phyloP scores from a whole-genome alignment of 768 basidiomycete species.

The Boletales sp. region DNA sequence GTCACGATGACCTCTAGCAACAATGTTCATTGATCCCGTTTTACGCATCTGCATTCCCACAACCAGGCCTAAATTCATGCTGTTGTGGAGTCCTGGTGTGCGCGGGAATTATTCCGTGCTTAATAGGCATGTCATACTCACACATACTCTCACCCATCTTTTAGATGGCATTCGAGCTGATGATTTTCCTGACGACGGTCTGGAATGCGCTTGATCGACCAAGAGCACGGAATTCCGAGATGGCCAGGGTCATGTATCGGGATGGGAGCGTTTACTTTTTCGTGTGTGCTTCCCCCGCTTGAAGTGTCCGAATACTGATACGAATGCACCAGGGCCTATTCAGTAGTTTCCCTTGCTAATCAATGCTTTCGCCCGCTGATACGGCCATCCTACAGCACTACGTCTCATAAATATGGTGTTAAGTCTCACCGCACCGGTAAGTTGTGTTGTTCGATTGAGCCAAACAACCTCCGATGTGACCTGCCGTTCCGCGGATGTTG shows the following conservation, averaged over 20 bases:
- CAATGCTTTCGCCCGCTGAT: not conserved
- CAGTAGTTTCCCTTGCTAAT: constrained; percentile 10
- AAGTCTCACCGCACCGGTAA: constrained; percentile 22
- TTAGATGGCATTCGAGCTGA: constrained; percentile 29
- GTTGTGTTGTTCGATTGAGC: not conserved
- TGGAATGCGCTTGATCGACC: constrained; percentile 32
- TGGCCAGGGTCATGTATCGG: constrained; percentile 26
- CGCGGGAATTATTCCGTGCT: not conserved
- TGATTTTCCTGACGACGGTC: constrained; percentile 25
- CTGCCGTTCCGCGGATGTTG: constrained; percentile 9
- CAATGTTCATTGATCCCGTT: constrained; percentile 3
- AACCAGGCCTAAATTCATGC: constrained; percentile 15
- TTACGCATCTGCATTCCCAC: constrained; percentile 21
- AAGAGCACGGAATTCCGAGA: constrained; percentile 6
- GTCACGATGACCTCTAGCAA: constrained; percentile 12
- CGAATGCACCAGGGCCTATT: constrained; percentile 17
- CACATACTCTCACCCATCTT: not conserved
- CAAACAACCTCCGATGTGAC: not conserved
- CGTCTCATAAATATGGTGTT: constrained; percentile 21
- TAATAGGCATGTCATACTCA: not conserved
- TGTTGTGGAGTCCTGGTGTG: constrained; percentile 31
- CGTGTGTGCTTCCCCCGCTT: constrained; percentile 9
- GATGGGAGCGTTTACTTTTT: constrained; percentile 28
- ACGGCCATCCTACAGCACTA: constrained; percentile 8
- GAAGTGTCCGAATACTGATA: not conserved